Evolutionary conservation across 176 grass and related monocot species (phyloP).

Genomic region (Ensete ventricosum): DNA sequence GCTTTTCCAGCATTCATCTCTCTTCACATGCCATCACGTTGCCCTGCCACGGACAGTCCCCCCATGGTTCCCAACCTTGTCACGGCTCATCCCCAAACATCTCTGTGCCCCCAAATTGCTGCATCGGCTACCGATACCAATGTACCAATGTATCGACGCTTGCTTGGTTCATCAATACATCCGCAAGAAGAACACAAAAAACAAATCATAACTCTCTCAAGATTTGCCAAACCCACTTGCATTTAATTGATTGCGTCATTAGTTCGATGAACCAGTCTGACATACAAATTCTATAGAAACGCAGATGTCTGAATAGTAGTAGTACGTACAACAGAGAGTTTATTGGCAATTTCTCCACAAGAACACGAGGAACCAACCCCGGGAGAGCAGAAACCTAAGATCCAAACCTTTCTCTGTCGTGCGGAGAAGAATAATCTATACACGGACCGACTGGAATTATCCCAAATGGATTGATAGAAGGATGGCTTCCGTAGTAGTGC

Average conservation of each 20-base stretch:
- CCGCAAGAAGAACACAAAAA: neutral
- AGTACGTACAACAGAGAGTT: too few relatives aligned
- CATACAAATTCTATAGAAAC: too few relatives aligned
- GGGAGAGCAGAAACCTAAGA: neutral
- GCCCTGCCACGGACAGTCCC: neutral
- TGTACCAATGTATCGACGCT: too few relatives aligned
- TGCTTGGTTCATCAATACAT: too few relatives aligned
- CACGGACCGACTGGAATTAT: conserved; percentile 68
- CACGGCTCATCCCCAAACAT: too few relatives aligned
- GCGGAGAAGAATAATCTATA: conserved; percentile 63
- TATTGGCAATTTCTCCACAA: neutral
- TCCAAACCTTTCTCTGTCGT: conserved; percentile 61
- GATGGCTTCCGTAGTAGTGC: conserved; percentile 95
- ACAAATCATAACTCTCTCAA: neutral
- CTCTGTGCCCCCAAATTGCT: too few relatives aligned
- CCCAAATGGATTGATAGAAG: conserved; percentile 57
- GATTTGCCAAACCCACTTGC: neutral
- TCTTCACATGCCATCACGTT: neutral
- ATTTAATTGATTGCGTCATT: neutral
- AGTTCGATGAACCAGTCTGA: neutral
- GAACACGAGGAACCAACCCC: neutral
- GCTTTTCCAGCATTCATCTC: neutral
- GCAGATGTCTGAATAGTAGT: too few relatives aligned
- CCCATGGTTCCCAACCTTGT: too few relatives aligned
- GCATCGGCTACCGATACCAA: too few relatives aligned